A percentile compares a stretch with the other conserved stretches of the same genome.
phyloP scores from a whole-genome alignment of 305 asterid genomes.

The Andrographis paniculata region DNA sequence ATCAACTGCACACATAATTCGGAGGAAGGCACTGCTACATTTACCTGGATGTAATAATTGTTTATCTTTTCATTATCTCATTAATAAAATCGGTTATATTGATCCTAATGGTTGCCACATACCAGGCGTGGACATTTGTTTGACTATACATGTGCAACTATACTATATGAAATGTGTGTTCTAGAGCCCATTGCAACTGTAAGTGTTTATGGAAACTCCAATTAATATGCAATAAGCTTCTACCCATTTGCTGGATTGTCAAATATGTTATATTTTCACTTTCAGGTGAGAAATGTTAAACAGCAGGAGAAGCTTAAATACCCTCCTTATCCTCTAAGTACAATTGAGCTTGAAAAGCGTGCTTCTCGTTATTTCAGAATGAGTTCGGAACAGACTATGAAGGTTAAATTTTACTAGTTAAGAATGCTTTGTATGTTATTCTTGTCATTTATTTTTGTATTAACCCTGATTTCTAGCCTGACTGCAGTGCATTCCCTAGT shows the following conservation, averaged over 20 bases:
- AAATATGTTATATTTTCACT: conserved; percentile 20
- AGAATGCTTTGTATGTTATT: conserved; percentile 8
- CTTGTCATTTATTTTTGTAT: not conserved
- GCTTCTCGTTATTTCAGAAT: conserved; percentile 92
- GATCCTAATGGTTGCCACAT: conserved; percentile 24
- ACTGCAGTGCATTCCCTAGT: not conserved
- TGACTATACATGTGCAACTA: conserved; percentile 84
- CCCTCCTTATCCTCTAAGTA: conserved; percentile 92
- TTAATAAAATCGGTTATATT: conserved; percentile 8
- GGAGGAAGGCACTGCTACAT: conserved; percentile 75
- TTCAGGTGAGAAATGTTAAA: conserved; percentile 68
- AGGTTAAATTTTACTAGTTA: conserved; percentile 39
- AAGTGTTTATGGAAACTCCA: conserved; percentile 31
- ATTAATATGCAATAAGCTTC: conserved; percentile 15
- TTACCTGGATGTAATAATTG: conserved; percentile 72
- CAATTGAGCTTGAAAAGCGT: conserved; percentile 98
- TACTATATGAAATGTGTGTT: conserved; percentile 86
- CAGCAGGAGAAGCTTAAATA: conserved; percentile 73
- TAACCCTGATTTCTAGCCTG: not conserved
- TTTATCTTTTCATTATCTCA: conserved; percentile 15
- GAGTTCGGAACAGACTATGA: conserved; percentile 97
- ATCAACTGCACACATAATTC: conserved; percentile 83
- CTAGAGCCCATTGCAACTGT: conserved; percentile 86
- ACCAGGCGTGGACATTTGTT: conserved; percentile 96
- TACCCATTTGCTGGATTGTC: conserved; percentile 13